Conservation (phyloP, 176 grass and related monocot species). For the Pharus latifolius region DNA sequence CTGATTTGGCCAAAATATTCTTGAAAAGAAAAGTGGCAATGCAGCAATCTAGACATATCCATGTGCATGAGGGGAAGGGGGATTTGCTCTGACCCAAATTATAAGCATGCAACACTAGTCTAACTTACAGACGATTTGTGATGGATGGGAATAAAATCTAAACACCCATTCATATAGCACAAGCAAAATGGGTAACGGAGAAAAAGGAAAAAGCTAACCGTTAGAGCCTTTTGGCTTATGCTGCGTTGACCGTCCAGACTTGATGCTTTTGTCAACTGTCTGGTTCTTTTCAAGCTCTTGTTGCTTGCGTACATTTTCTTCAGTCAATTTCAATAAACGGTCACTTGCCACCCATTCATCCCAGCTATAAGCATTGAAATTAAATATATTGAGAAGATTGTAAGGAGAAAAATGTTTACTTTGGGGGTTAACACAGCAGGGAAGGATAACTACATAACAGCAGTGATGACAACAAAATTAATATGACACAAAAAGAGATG, state of each 20-base stretch:
- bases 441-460: conserved; percentile 1
- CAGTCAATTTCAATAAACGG: conserved; percentile 70
- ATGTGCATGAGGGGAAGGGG: not conserved
- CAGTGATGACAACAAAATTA: not conserved
- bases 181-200: not conserved
- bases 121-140: not conserved
- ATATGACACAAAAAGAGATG: not conserved
- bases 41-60: not conserved
- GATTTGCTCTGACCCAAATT: not conserved
- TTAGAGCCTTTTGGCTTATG: conserved; percentile 65
- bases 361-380: conserved; percentile 57
- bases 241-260: conserved; percentile 56
- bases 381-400: conserved; percentile 11
- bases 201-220: conserved; percentile 11
- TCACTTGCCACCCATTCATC: conserved; percentile 80
- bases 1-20: not conserved
- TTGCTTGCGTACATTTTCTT: conserved; percentile 72
- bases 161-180: not conserved
- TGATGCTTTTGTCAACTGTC: conserved; percentile 57
- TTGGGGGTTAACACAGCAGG: conserved; percentile 7
- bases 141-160: not conserved
- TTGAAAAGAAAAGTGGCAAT: not conserved
- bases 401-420: not conserved
- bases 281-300: conserved; percentile 66
- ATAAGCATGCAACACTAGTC: not conserved